Conservation (phyloP, 177 flowering plant genomes). For the Telopea speciosissima region DNA sequence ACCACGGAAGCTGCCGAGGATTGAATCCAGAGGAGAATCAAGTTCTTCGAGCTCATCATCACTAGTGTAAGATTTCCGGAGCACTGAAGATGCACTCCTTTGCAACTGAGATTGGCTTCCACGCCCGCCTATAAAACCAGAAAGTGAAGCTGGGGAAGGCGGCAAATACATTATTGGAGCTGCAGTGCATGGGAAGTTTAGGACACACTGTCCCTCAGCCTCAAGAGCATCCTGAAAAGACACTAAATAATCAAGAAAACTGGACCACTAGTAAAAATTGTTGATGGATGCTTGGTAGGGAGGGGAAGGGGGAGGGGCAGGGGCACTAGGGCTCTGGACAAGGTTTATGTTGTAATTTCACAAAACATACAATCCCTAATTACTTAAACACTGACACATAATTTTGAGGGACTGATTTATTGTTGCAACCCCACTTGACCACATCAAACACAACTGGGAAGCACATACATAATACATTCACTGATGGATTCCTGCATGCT, state of each 20-base stretch:
- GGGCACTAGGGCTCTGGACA: too few relatives aligned
- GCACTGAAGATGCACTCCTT: slow-evolving; percentile 47
- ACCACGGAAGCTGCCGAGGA: slow-evolving; percentile 28
- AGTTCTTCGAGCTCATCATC: slow-evolving; percentile 90
- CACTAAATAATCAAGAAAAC: slow-evolving; percentile 1
- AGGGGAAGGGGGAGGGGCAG: too few relatives aligned
- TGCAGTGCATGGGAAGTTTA: slow-evolving; percentile 60
- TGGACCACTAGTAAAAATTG: neutral
- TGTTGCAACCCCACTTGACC: too few relatives aligned
- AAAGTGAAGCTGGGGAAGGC: slow-evolving; percentile 47
- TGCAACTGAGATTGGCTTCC: slow-evolving; percentile 31
- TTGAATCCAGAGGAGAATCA: slow-evolving; percentile 52
- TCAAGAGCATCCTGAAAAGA: slow-evolving; percentile 41
- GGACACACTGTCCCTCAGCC: slow-evolving; percentile 30
- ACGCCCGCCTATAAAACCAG: slow-evolving; percentile 43
- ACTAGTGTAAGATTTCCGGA: slow-evolving; percentile 66
- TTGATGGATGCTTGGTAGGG: too few relatives aligned
- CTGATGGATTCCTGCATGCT: too few relatives aligned
- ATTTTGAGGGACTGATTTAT: too few relatives aligned
- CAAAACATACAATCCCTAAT: too few relatives aligned
- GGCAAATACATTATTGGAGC: slow-evolving; percentile 51
- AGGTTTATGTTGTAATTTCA: too few relatives aligned
- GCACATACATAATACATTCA: too few relatives aligned
- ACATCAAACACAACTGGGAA: too few relatives aligned
- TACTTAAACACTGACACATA: too few relatives aligned